Conservation (phyloP, 139 green algal species). For the Tetratostichococcus sp. region DNA sequence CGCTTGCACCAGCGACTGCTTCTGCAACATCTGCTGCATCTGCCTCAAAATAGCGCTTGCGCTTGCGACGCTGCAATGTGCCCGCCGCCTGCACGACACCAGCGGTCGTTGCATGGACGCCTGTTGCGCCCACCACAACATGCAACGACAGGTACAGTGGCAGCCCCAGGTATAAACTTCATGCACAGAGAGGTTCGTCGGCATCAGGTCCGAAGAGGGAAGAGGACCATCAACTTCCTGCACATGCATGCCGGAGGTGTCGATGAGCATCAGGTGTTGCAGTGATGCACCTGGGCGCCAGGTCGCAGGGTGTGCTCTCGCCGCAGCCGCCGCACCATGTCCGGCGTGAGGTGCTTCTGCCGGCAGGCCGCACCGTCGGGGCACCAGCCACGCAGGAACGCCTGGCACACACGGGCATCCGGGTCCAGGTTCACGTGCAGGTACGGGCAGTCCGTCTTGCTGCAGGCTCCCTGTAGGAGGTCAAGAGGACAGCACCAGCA, state of each 20-base stretch:
- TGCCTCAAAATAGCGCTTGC: not conserved
- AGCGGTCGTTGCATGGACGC: no score
- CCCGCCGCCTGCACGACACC: not conserved
- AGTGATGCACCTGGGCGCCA: no score
- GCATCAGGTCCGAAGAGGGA: no score
- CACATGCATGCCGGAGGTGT: no score
- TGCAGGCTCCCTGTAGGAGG: slow-evolving; percentile 53
- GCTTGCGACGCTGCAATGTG: not conserved
- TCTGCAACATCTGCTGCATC: not conserved
- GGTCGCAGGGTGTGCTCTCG: not conserved
- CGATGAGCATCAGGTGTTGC: no score
- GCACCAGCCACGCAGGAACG: slow-evolving; percentile 60
- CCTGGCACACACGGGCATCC: slow-evolving; percentile 40
- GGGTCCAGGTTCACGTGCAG: slow-evolving; percentile 53
- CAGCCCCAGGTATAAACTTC: no score
- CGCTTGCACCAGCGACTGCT: not conserved
- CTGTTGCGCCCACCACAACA: no score
- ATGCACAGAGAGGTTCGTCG: no score
- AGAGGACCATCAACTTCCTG: no score
- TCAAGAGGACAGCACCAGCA: no score
- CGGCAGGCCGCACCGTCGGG: slow-evolving; percentile 43
- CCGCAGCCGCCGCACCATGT: slow-evolving; percentile 36
- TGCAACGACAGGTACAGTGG: no score
- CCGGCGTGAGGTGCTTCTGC: slow-evolving; percentile 51
- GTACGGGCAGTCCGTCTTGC: slow-evolving; percentile 52